A percentile compares a stretch with the other conserved stretches of the same genome.
Conservation (phyloP, 2,329 filamentous ascomycete species). For the Talaromyces sp. region DNA sequence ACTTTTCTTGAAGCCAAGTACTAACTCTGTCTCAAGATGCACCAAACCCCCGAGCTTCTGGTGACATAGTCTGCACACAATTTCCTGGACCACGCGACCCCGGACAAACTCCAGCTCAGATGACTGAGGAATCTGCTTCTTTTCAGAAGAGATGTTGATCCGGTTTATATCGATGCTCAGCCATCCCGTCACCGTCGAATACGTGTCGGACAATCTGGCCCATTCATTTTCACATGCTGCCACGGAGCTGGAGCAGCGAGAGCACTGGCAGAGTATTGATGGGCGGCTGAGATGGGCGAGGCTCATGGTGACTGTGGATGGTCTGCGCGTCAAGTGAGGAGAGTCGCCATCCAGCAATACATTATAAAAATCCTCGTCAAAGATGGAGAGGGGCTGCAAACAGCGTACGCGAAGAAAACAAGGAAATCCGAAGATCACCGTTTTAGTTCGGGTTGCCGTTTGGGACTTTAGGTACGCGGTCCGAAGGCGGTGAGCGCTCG, state of each 20-base stretch:
- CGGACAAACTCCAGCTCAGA: slow-evolving; percentile 36
- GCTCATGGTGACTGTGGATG: slow-evolving; percentile 28
- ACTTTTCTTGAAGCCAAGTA: not conserved
- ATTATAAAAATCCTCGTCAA: not conserved
- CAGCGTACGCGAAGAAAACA: not conserved
- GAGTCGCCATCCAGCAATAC: not conserved
- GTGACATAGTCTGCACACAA: slow-evolving; percentile 38
- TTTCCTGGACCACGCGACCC: slow-evolving; percentile 36
- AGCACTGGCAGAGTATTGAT: slow-evolving; percentile 39
- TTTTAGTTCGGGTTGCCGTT: not conserved
- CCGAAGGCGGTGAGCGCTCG: not conserved
- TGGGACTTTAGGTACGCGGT: not conserved
- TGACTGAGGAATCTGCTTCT: slow-evolving; percentile 36
- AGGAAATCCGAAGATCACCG: not conserved
- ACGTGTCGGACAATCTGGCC: slow-evolving; percentile 38
- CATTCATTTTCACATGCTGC: slow-evolving; percentile 42
- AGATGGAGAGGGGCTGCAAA: not conserved
- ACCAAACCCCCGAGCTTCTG: slow-evolving; percentile 38
- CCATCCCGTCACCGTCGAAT: slow-evolving; percentile 37
- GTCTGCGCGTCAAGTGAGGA: not conserved
- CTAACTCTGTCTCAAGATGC: slow-evolving; percentile 36
- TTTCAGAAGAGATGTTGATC: slow-evolving; percentile 35
- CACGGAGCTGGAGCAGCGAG: slow-evolving; percentile 39
- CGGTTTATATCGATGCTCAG: slow-evolving; percentile 38
- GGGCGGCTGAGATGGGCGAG: slow-evolving; percentile 35